Conservation (phyloP, 2,329 filamentous ascomycete genomes). For the Aspergillus sp. region DNA sequence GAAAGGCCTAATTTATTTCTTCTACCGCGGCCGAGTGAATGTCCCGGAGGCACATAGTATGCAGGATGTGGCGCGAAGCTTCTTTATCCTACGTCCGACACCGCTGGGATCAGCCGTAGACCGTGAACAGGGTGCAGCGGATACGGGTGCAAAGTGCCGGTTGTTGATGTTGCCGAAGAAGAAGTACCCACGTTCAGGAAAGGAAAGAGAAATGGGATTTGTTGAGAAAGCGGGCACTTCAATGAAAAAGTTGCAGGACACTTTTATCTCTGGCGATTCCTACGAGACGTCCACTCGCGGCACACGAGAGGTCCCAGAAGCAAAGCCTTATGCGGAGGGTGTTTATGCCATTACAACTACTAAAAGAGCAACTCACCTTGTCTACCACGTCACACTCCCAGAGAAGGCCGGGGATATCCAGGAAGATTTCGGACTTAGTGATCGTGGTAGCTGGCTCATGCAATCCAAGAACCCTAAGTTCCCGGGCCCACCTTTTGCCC, state of each 20-base stretch:
- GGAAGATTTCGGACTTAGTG: conserved; percentile 68
- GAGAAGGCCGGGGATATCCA: conserved; percentile 69
- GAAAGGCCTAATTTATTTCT: conserved; percentile 90
- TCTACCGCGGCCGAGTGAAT: conserved; percentile 75
- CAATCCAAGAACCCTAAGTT: conserved; percentile 78
- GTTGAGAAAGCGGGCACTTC: conserved; percentile 71
- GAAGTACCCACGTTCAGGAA: conserved; percentile 66
- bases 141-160: conserved; percentile 62
- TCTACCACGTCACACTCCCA: conserved; percentile 76
- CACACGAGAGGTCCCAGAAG: conserved; percentile 65
- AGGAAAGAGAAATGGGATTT: conserved; percentile 76
- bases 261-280: conserved; percentile 65
- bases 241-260: conserved; percentile 69
- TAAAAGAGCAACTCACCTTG: conserved; percentile 71
- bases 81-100: conserved; percentile 75
- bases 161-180: conserved; percentile 83
- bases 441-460: conserved; percentile 74
- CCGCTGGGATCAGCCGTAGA: conserved; percentile 67
- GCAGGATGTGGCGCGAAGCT: conserved; percentile 73
- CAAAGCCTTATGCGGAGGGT: conserved; percentile 77
- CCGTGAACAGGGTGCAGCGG: conserved; percentile 50
- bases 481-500: conserved; percentile 63
- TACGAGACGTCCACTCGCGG: conserved; percentile 77
- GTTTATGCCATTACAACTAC: conserved; percentile 79
- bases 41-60: conserved; percentile 68